A percentile compares a stretch with the other conserved stretches of the same genome.
These are phyloP conservation scores for Acanthamoeba royreba DNA, from an alignment of 208 protist species.

Conservation along the genomic window DNA sequence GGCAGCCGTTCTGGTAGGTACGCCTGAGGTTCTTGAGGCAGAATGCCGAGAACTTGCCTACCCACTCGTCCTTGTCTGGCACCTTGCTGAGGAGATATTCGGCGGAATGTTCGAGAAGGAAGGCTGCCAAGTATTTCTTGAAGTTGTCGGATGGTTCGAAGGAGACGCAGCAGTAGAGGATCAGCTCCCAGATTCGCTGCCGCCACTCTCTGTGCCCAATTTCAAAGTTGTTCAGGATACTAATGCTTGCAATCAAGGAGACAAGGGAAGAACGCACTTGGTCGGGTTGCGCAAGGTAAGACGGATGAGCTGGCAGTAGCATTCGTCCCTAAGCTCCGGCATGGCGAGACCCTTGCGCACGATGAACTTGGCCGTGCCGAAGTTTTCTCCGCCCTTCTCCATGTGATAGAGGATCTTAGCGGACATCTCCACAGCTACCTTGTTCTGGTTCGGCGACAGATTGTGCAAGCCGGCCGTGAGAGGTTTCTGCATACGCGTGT, in stretches of 20 bases:
- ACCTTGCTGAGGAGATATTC: not conserved
- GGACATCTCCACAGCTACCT: constrained; percentile 40
- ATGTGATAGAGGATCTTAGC: constrained; percentile 31
- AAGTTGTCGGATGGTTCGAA: constrained; percentile 8
- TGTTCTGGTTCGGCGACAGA: not conserved
- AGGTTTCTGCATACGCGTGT: not conserved
- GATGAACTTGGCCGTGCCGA: not conserved
- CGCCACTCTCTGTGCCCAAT: not conserved
- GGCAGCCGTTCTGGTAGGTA: not conserved
- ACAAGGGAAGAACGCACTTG: not conserved
- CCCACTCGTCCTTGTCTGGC: not conserved
- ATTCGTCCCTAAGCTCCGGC: constrained; percentile 17
- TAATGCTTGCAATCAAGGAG: no score
- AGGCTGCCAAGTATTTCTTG: constrained; percentile 16
- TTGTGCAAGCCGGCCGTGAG: not conserved
- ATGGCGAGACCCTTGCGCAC: not conserved
- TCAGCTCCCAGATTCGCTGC: not conserved
- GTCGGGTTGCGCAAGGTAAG: not conserved
- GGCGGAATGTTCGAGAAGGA: not conserved
- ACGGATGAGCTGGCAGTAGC: constrained; percentile 34
- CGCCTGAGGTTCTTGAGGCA: not conserved
- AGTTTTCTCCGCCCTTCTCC: not conserved
- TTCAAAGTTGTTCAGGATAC: no score
- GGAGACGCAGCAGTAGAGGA: constrained; percentile 15
- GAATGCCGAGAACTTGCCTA: not conserved